Conservation (phyloP, 176 grass and related monocot genomes). For the Eragrostis curvula region DNA sequence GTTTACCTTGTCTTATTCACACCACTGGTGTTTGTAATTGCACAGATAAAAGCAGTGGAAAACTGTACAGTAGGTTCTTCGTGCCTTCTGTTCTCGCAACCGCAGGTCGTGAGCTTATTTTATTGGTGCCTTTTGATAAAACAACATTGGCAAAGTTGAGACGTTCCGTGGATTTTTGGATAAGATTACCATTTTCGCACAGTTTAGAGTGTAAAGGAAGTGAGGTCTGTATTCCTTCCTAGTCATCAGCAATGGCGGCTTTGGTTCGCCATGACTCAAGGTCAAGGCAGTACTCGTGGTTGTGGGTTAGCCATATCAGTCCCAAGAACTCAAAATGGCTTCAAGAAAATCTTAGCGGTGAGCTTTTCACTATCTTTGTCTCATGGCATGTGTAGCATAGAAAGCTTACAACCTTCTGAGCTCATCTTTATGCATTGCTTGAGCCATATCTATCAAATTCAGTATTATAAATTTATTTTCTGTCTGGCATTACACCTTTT, state of each 20-base stretch:
- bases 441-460: background rate
- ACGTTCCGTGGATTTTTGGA: background rate
- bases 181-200: constrained; percentile 13
- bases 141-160: background rate
- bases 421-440: background rate
- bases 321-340: constrained; percentile 98
- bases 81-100: background rate
- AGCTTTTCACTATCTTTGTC: constrained; percentile 26
- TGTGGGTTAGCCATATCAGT: constrained; percentile 90
- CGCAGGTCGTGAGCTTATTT: background rate
- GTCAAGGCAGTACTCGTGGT: constrained; percentile 67
- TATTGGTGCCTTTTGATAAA: background rate
- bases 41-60: constrained; percentile 20
- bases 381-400: background rate
- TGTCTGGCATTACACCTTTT: background rate
- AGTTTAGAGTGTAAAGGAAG: constrained; percentile 4
- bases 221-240: constrained; percentile 23
- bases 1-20: constrained; percentile 14
- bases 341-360: constrained; percentile 82
- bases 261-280: constrained; percentile 42
- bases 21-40: constrained; percentile 24
- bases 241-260: constrained; percentile 52
- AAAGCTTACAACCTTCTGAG: background rate
- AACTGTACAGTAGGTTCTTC: background rate
- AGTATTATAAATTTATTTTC: constrained; percentile 2